These are phyloP conservation scores for Juglanconis oblonga DNA, from an alignment of 2,329 filamentous ascomycete genomes.

Conservation along the genomic window DNA sequence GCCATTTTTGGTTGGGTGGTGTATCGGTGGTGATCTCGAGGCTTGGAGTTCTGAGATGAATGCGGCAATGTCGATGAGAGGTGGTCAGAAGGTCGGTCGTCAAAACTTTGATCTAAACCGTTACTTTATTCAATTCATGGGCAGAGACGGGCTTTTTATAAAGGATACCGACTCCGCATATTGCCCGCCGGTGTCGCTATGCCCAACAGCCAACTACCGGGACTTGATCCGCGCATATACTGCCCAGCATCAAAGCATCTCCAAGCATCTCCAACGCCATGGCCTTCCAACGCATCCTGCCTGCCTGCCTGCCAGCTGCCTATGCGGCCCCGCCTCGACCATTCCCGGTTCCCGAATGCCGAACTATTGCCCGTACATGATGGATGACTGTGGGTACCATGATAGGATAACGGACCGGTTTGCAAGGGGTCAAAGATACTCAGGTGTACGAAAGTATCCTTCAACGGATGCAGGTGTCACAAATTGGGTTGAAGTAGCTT, in stretches of 20 bases:
- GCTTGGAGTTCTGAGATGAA: background rate
- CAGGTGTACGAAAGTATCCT: no score
- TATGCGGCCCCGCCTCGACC: background rate
- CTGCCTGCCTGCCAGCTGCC: background rate
- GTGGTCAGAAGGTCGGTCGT: no score
- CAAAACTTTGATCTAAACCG: background rate
- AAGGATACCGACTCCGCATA: background rate
- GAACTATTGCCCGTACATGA: background rate
- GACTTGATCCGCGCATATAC: background rate
- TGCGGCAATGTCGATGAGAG: background rate
- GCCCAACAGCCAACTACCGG: background rate
- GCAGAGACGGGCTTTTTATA: background rate
- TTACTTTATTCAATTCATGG: background rate
- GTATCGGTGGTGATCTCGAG: background rate
- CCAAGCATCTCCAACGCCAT: conserved; percentile 7
- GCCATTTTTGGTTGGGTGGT: conserved; percentile 24
- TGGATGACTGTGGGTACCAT: no score
- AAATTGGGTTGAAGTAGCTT: no score
- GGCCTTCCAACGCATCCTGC: background rate
- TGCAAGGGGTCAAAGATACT: no score
- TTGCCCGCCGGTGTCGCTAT: background rate
- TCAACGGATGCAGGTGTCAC: no score
- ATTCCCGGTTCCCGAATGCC: conserved; percentile 15
- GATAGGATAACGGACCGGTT: no score
- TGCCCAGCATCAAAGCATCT: conserved; percentile 5